Evolutionary conservation across 106 monocot genomes (phyloP).

Genomic region (Vanilla planifolia): DNA sequence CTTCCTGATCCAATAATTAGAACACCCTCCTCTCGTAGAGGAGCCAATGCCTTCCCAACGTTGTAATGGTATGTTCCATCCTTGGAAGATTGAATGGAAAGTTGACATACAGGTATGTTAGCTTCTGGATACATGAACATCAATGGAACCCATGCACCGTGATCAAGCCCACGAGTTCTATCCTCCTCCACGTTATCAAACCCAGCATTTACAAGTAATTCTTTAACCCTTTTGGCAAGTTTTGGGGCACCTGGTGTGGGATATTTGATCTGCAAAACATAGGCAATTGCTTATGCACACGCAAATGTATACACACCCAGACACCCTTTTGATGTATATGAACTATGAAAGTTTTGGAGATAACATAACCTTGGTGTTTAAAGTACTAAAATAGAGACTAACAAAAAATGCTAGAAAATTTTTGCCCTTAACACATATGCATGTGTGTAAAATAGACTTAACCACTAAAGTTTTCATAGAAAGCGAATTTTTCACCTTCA

Average conservation of each 20-base stretch:
- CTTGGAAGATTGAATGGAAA: slow-evolving; percentile 42
- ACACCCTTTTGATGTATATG: too few species aligned
- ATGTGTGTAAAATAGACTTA: too few species aligned
- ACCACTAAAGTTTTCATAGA: too few species aligned
- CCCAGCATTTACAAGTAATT: slow-evolving; percentile 31
- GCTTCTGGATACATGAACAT: slow-evolving; percentile 87
- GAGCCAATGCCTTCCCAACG: slow-evolving; percentile 58
- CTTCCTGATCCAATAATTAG: slow-evolving; percentile 72
- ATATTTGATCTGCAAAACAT: slow-evolving; percentile 52
- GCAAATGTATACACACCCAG: too few species aligned
- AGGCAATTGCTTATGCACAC: neutral
- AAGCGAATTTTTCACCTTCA: too few species aligned
- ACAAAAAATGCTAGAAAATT: too few species aligned
- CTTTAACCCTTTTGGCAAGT: slow-evolving; percentile 45
- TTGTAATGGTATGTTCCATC: slow-evolving; percentile 70
- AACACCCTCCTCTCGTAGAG: slow-evolving; percentile 60
- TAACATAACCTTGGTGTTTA: too few species aligned
- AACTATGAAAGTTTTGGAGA: too few species aligned
- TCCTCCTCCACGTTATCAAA: slow-evolving; percentile 36
- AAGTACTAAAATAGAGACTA: too few species aligned
- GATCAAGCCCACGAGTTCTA: slow-evolving; percentile 65
- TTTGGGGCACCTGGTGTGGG: slow-evolving; percentile 72
- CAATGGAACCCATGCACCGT: slow-evolving; percentile 87
- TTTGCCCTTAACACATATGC: too few species aligned
- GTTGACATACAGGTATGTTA: slow-evolving; percentile 73